A percentile compares a stretch with the other conserved stretches of the same genome.
These are phyloP conservation scores for Allomyces javanicus DNA, from an alignment of 192 early-diverging fungal genomes.

Conservation along the genomic window DNA sequence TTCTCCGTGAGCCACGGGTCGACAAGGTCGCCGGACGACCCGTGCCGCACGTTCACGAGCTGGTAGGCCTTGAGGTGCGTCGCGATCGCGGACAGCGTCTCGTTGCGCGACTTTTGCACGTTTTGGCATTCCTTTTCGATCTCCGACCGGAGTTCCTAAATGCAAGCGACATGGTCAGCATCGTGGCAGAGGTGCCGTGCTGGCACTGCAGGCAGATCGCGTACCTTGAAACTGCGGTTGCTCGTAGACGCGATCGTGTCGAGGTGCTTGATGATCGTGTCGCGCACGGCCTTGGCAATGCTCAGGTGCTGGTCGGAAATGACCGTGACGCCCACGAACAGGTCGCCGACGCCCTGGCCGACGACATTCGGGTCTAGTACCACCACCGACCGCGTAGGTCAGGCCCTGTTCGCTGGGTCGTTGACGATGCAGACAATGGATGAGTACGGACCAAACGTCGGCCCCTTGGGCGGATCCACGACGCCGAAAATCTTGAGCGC, in stretches of 20 bases:
- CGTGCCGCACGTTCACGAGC: neutral
- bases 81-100: neutral
- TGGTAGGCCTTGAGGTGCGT: neutral
- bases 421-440: neutral
- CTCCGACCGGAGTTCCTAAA: neutral
- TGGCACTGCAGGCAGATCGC: too few relatives aligned
- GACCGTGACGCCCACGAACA: neutral
- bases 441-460: neutral
- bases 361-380: neutral
- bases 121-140: neutral
- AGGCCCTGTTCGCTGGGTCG: neutral
- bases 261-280: neutral
- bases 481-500: neutral
- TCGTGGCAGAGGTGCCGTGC: too few relatives aligned
- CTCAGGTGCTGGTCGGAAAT: neutral
- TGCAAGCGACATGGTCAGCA: neutral
- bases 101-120: neutral
- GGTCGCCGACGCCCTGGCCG: neutral
- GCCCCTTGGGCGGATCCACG: neutral
- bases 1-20: conserved; percentile 6
- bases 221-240: too few relatives aligned
- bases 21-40: neutral
- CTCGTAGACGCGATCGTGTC: neutral
- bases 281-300: neutral
- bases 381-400: neutral